These are phyloP conservation scores for Irpex rosettiformis DNA, from an alignment of 1,284 basidiomycete species.

Conservation along the genomic window DNA sequence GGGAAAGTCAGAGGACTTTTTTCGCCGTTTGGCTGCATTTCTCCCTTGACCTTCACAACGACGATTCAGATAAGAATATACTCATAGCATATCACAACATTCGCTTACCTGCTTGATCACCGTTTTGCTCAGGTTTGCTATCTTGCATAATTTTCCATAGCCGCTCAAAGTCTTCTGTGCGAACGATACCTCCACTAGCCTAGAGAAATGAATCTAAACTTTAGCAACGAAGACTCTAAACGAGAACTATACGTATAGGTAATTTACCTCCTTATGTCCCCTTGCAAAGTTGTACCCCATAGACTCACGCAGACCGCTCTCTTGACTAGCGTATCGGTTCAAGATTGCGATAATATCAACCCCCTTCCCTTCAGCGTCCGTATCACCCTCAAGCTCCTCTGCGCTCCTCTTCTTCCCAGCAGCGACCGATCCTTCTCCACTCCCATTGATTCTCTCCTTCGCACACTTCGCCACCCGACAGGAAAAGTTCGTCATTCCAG, in stretches of 20 bases:
- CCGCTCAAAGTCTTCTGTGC: constrained; percentile 23
- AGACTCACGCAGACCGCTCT: constrained; percentile 23
- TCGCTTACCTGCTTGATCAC: constrained; percentile 1
- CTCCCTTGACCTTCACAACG: neutral
- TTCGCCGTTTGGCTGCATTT: constrained; percentile 11
- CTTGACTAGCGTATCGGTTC: constrained; percentile 25
- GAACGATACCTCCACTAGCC: constrained; percentile 32
- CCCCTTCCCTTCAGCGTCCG: constrained; percentile 4
- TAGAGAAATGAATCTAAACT: constrained; percentile 6
- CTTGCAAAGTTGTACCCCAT: constrained; percentile 31
- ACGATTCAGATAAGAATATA: neutral
- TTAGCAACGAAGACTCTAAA: neutral
- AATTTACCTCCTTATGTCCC: constrained; percentile 28
- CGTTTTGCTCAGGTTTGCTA: constrained; percentile 5
- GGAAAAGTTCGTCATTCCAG: constrained; percentile 30
- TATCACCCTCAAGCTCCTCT: constrained; percentile 6
- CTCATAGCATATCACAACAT: neutral
- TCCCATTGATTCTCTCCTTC: neutral
- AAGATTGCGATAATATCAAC: constrained; percentile 28
- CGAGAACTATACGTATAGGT: neutral
- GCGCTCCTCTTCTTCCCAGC: neutral
- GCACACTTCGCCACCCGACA: constrained; percentile 25
- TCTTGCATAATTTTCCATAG: constrained; percentile 26
- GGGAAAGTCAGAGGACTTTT: neutral
- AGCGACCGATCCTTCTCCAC: neutral